These are phyloP conservation scores for Podospora pseudopauciseta DNA, from an alignment of 495 filamentous ascomycete species.

Conservation along the genomic window DNA sequence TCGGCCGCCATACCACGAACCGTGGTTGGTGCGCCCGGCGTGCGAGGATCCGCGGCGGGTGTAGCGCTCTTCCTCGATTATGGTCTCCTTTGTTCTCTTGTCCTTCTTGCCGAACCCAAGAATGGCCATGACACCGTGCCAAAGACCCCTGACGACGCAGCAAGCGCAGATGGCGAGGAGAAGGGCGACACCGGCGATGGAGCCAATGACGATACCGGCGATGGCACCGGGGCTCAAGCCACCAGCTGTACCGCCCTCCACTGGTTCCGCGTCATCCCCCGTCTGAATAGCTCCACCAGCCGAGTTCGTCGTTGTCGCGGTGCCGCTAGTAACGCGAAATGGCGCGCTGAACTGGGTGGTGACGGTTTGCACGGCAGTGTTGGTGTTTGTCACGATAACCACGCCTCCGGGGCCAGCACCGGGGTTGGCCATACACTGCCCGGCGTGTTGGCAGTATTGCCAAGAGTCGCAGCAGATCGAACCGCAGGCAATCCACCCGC, in stretches of 20 bases:
- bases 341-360: conserved; percentile 56
- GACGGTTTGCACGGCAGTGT: conserved; percentile 32
- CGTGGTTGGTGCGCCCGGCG: conserved; percentile 41
- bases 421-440: conserved; percentile 43
- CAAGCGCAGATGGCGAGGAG: conserved; percentile 71
- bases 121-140: conserved; percentile 61
- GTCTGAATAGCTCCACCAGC: conserved; percentile 46
- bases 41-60: conserved; percentile 47
- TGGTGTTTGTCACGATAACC: conserved; percentile 41
- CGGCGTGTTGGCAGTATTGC: conserved; percentile 58
- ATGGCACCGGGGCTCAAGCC: conserved; percentile 79
- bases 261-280: conserved; percentile 29
- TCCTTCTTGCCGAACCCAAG: conserved; percentile 57
- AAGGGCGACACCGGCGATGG: conserved; percentile 69
- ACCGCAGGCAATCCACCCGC: conserved; percentile 67
- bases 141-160: conserved; percentile 63
- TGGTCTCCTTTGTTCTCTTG: conserved; percentile 50
- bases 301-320: conserved; percentile 31
- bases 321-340: conserved; percentile 66
- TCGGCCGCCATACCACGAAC: conserved; percentile 63
- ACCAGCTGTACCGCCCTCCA: conserved; percentile 30
- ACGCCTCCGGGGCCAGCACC: conserved; percentile 32
- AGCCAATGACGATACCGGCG: conserved; percentile 90
- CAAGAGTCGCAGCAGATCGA: conserved; percentile 67
- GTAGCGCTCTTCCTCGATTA: conserved; percentile 66